These are phyloP conservation scores for Saitozyma podzolica DNA, from an alignment of 768 basidiomycete species.

Conservation along the genomic window DNA sequence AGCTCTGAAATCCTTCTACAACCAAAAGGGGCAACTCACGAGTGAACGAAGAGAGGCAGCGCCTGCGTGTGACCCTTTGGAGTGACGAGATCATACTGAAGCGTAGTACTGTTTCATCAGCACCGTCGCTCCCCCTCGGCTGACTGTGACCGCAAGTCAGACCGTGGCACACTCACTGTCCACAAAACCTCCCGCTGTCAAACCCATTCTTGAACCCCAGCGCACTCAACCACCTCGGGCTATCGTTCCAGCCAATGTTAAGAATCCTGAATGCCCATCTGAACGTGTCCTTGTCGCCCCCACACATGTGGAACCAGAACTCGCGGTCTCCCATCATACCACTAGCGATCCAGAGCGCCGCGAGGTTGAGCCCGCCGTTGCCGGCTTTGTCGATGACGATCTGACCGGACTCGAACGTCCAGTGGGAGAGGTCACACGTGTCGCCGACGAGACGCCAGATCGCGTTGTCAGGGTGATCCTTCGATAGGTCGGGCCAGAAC, in stretches of 20 bases:
- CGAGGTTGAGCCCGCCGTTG: constrained; percentile 54
- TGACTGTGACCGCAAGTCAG: background rate
- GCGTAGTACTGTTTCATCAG: constrained; percentile 33
- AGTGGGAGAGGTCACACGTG: constrained; percentile 49
- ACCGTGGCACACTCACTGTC: constrained; percentile 41
- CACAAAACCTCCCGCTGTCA: constrained; percentile 51
- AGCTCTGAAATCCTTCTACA: background rate
- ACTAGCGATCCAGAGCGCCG: constrained; percentile 52
- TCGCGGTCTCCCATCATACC: constrained; percentile 53
- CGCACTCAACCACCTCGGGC: constrained; percentile 52
- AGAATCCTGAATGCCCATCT: constrained; percentile 54
- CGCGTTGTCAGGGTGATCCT: constrained; percentile 55
- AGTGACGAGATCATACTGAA: constrained; percentile 51
- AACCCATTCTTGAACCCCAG: constrained; percentile 39
- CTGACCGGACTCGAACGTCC: constrained; percentile 55
- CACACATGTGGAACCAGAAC: constrained; percentile 56
- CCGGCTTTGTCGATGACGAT: constrained; percentile 56
- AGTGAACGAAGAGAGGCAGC: constrained; percentile 46
- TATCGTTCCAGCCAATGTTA: constrained; percentile 43
- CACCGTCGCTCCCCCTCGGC: background rate
- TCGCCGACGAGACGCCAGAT: constrained; percentile 54
- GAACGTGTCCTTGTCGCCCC: constrained; percentile 55
- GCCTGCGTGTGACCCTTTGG: constrained; percentile 17
- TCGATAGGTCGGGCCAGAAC: constrained; percentile 57
- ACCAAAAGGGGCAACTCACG: constrained; percentile 20